These are phyloP conservation scores for Climacium dendroides DNA, from an alignment of 225 moss, liverwort and hornwort species.

Conservation along the genomic window DNA sequence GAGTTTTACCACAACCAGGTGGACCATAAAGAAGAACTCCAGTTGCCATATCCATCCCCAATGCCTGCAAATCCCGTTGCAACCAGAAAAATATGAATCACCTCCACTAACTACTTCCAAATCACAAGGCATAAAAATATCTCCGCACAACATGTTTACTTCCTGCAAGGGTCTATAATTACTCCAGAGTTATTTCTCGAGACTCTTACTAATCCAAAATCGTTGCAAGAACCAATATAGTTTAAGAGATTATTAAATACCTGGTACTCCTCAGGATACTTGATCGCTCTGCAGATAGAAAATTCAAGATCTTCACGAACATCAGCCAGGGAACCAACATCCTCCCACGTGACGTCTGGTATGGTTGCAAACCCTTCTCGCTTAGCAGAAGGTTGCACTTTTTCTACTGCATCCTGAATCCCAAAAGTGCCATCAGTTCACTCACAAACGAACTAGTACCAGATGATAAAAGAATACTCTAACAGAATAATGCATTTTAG, in stretches of 20 bases:
- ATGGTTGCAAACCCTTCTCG: slow-evolving; percentile 94
- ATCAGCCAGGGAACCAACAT: slow-evolving; percentile 80
- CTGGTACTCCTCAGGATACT: slow-evolving; percentile 86
- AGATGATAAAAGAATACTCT: background rate
- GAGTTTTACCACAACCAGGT: slow-evolving; percentile 97
- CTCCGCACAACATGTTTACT: background rate
- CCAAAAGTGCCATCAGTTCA: background rate
- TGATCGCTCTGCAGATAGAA: slow-evolving; percentile 89
- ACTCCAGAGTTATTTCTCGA: background rate
- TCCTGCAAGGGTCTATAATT: background rate
- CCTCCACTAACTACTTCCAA: background rate
- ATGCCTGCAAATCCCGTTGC: slow-evolving; percentile 28
- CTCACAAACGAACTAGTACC: background rate
- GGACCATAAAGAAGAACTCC: slow-evolving; percentile 95
- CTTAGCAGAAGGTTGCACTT: slow-evolving; percentile 94
- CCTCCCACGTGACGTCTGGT: slow-evolving; percentile 94
- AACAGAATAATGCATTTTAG: background rate
- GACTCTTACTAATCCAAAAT: background rate
- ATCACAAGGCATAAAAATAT: background rate
- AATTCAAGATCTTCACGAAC: slow-evolving; percentile 96
- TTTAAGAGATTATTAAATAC: background rate
- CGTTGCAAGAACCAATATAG: background rate
- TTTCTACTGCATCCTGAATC: slow-evolving; percentile 67
- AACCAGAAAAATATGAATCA: background rate
- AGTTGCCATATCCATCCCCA: slow-evolving; percentile 89